Percentiles rank a stretch among this genome's conserved stretches.
These are phyloP conservation scores for Chlorella ohadii DNA, from an alignment of 139 green algal species.

Conservation along the genomic window DNA sequence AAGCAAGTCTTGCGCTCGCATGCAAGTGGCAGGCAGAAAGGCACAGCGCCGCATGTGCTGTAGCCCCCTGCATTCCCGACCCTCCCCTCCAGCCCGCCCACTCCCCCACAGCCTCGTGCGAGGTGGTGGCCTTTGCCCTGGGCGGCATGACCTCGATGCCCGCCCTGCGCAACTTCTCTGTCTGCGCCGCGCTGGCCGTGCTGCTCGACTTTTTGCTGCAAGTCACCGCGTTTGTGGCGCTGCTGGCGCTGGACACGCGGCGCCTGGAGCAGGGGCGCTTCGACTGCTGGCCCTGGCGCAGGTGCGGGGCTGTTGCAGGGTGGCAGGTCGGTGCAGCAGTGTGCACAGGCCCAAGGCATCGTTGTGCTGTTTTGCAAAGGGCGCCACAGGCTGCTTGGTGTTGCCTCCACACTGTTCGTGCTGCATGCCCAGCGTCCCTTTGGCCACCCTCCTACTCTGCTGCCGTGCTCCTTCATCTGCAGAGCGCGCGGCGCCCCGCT, in stretches of 20 bases:
- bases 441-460: background rate
- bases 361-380: too few species aligned
- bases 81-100: background rate
- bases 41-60: too few species aligned
- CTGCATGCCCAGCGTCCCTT: too few species aligned
- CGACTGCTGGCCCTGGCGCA: slow-evolving; percentile 76
- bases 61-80: too few species aligned
- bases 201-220: slow-evolving; percentile 86
- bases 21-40: too few species aligned
- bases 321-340: too few species aligned
- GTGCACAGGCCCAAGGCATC: too few species aligned
- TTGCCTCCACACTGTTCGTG: too few species aligned
- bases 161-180: slow-evolving; percentile 85
- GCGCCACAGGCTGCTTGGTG: too few species aligned
- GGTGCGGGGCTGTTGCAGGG: too few species aligned
- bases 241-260: slow-evolving; percentile 76
- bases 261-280: slow-evolving; percentile 62
- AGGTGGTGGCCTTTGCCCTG: slow-evolving; percentile 82
- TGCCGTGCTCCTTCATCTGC: background rate
- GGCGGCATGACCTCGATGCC: slow-evolving; percentile 84
- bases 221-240: slow-evolving; percentile 82
- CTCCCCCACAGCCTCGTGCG: slow-evolving; percentile 39
- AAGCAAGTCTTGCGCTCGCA: too few species aligned
- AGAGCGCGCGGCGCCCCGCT: slow-evolving; percentile 20
- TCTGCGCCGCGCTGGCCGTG: slow-evolving; percentile 85